These are phyloP conservation scores for Hymenoscyphus fructigenus DNA, from an alignment of 2,329 filamentous ascomycete species.

Conservation along the genomic window DNA sequence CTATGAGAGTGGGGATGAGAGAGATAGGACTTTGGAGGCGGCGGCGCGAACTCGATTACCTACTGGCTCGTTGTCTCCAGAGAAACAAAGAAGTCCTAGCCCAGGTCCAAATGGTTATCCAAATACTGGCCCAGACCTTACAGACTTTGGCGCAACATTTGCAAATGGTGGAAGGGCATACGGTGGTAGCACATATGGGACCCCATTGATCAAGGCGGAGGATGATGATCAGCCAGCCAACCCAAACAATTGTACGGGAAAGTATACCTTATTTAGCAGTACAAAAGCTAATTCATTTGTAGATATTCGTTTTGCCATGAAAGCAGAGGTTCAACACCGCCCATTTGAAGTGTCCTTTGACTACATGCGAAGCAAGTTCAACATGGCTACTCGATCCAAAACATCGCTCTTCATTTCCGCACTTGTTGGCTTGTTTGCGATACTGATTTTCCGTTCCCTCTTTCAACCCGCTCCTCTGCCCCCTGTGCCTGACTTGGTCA, in stretches of 20 bases:
- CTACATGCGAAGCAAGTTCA: constrained; percentile 60
- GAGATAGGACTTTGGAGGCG: constrained; percentile 34
- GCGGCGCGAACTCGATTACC: constrained; percentile 43
- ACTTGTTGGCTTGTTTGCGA: constrained; percentile 61
- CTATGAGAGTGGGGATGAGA: constrained; percentile 56
- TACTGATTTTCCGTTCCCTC: constrained; percentile 64
- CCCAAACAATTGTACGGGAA: constrained; percentile 51
- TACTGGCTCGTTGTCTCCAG: constrained; percentile 52
- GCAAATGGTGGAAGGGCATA: neutral
- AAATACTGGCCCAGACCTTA: constrained; percentile 37
- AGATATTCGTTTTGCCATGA: constrained; percentile 87
- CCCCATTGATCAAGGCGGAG: constrained; percentile 34
- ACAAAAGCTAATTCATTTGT: constrained; percentile 28
- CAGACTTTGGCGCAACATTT: neutral
- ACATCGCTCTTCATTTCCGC: constrained; percentile 63
- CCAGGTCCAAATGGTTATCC: constrained; percentile 42
- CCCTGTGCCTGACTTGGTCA: constrained; percentile 81
- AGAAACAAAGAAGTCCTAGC: constrained; percentile 56
- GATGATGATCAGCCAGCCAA: constrained; percentile 31
- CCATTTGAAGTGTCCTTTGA: constrained; percentile 73
- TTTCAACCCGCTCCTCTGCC: constrained; percentile 66
- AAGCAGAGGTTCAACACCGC: constrained; percentile 84
- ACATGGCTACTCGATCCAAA: constrained; percentile 66
- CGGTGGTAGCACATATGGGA: constrained; percentile 32
- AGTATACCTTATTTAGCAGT: constrained; percentile 10